Evolutionary conservation across 768 basidiomycete genomes (phyloP).

Genomic region (Leucogyrophana mollusca): DNA sequence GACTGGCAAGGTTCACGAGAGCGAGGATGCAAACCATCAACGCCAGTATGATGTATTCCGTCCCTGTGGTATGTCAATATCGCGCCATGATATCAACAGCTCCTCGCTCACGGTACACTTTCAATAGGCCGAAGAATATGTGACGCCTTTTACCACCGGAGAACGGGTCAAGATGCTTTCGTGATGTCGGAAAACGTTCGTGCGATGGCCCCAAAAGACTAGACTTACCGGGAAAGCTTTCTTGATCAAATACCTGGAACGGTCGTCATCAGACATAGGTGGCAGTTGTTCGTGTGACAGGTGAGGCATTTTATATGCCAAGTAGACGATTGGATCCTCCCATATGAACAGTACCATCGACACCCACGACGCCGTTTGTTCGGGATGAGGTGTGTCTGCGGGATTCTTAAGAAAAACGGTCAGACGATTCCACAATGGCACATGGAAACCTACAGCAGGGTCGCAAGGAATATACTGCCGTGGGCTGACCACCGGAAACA

Average conservation of each 20-base stretch:
- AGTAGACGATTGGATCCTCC: slow-evolving; percentile 49
- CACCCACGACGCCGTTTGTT: slow-evolving; percentile 39
- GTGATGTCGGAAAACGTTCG: neutral
- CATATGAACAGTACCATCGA: slow-evolving; percentile 43
- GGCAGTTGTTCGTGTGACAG: slow-evolving; percentile 43
- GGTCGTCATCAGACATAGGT: slow-evolving; percentile 48
- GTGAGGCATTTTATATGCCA: slow-evolving; percentile 42
- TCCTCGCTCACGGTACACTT: slow-evolving; percentile 6
- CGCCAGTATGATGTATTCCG: slow-evolving; percentile 7
- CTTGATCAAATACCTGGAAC: slow-evolving; percentile 31
- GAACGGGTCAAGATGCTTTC: slow-evolving; percentile 27
- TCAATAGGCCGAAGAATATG: slow-evolving; percentile 14
- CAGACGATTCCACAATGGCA: neutral
- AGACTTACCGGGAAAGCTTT: slow-evolving; percentile 29
- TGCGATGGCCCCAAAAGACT: neutral
- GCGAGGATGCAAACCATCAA: slow-evolving; percentile 10
- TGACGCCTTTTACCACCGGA: slow-evolving; percentile 10
- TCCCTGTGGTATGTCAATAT: neutral
- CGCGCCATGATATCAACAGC: neutral
- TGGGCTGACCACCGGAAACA: slow-evolving; percentile 56
- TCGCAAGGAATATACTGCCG: slow-evolving; percentile 58
- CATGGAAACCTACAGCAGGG: slow-evolving; percentile 21
- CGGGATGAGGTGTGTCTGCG: slow-evolving; percentile 28
- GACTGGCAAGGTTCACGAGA: slow-evolving; percentile 21
- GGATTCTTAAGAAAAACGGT: slow-evolving; percentile 17